Base-by-base conservation (phyloP, 2,329 filamentous ascomycete genomes). In the Exophiala viscosa region DNA sequence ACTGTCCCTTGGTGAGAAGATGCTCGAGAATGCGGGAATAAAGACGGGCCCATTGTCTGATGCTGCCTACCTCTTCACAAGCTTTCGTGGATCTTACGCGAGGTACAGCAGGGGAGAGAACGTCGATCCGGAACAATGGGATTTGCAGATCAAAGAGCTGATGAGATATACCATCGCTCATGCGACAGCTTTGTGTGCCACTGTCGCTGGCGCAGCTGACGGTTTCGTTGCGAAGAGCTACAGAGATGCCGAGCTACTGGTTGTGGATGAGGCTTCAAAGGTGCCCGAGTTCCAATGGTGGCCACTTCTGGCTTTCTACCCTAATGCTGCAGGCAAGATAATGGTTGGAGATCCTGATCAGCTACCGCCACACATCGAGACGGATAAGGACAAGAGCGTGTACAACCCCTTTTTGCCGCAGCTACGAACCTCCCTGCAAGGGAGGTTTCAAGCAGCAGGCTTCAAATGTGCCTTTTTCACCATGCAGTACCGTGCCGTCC, bases 231-330 rank as follows among this genome's bases (percentile, higher is more conserved):
- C 34, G 1, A 31, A 31, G 7, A 23, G 46, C 17, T 54, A 49
- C 36, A 31, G 28, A 13, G n/a, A 36, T 17, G 51, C 51, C 10
- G 51, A 49, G 15, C 23, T 49, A 13, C 33, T 54, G 20, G 46
- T 54, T 9, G 45, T 54, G 23, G 51, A 54, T 36, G 51, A 54
- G 41, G 46, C 51, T 32, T 34, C 51, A 8, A 45, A 45, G 5
- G 28, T 54, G 3, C 46, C 51, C 5, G 51, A 54, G 35, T 50
- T 45, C 28, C 39, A 54, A 18, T 23, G 15, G 17, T 54, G 51
- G 51, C 39, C 51, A 10, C 32, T 54, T 4, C 42, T 54, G 5
- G 46, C 41, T n/a, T 42, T 35, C 39, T 54, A 45, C 18, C 41
- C 40, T 9, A 35, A 43, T 7, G 45, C 40, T 3, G 11, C 41